A percentile compares a stretch with the other conserved stretches of the same genome.
Conservation (phyloP, 2,329 filamentous ascomycete genomes). For the Juglanconis oblonga region DNA sequence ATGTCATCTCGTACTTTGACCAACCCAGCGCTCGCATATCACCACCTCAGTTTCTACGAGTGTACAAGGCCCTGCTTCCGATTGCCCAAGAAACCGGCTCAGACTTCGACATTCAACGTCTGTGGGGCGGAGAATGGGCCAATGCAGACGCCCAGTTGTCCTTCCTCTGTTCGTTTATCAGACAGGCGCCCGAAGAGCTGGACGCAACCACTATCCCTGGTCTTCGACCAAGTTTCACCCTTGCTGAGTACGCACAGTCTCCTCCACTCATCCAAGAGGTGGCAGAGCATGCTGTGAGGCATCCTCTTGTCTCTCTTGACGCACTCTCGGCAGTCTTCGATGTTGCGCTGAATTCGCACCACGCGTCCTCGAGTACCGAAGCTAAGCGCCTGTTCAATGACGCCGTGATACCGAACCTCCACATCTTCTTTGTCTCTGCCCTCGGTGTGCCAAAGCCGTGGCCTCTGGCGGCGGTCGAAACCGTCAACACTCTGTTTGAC, state of each 20-base stretch:
- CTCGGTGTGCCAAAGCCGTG: slow-evolving; percentile 76
- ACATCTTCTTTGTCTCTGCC: slow-evolving; percentile 75
- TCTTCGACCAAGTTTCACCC: slow-evolving; percentile 72
- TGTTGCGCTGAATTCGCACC: slow-evolving; percentile 58
- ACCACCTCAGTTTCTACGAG: slow-evolving; percentile 72
- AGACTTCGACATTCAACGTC: slow-evolving; percentile 75
- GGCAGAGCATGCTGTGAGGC: slow-evolving; percentile 65
- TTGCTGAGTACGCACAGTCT: slow-evolving; percentile 53
- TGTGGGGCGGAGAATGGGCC: slow-evolving; percentile 91
- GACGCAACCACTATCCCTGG: slow-evolving; percentile 84
- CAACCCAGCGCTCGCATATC: slow-evolving; percentile 73
- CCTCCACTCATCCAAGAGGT: slow-evolving; percentile 48
- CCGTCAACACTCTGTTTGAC: slow-evolving; percentile 73
- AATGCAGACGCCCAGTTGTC: slow-evolving; percentile 85
- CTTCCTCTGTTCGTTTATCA: slow-evolving; percentile 86
- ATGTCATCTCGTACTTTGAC: slow-evolving; percentile 78
- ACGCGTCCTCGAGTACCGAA: slow-evolving; percentile 60
- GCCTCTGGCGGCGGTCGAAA: slow-evolving; percentile 71
- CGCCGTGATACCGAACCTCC: slow-evolving; percentile 69
- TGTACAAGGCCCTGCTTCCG: slow-evolving; percentile 77
- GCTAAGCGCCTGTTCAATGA: slow-evolving; percentile 65
- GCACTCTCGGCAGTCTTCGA: slow-evolving; percentile 71
- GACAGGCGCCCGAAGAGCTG: slow-evolving; percentile 69
- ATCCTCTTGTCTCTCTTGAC: slow-evolving; percentile 84
- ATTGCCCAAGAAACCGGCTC: slow-evolving; percentile 58